Percentiles rank a stretch among this genome's conserved stretches.
These are phyloP conservation scores for Rhodotorula sp. DNA, from an alignment of 1,284 basidiomycete genomes.

Conservation along the genomic window DNA sequence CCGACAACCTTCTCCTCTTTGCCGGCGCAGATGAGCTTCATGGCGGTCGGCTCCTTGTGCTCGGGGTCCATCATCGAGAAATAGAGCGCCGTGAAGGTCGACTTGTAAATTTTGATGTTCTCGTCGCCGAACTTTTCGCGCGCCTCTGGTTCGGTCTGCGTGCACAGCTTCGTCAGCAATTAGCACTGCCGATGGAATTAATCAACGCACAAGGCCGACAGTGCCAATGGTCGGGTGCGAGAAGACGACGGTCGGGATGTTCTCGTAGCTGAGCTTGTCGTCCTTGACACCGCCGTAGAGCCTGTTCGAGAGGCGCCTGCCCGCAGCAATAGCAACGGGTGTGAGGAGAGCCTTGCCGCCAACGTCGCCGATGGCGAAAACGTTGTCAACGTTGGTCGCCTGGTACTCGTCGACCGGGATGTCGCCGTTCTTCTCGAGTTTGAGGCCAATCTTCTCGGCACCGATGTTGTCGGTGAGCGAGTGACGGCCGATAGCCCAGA, in stretches of 20 bases:
- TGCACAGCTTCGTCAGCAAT: slow-evolving; percentile 26
- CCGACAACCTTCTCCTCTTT: slow-evolving; percentile 92
- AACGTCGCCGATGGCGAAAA: slow-evolving; percentile 88
- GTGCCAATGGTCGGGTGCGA: slow-evolving; percentile 93
- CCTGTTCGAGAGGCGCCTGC: slow-evolving; percentile 80
- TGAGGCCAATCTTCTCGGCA: slow-evolving; percentile 72
- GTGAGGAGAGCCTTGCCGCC: slow-evolving; percentile 88
- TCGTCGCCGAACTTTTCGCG: slow-evolving; percentile 79
- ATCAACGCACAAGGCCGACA: slow-evolving; percentile 62
- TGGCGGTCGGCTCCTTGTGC: slow-evolving; percentile 88
- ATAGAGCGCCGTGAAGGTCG: slow-evolving; percentile 42
- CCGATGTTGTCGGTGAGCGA: slow-evolving; percentile 76
- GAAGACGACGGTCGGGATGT: slow-evolving; percentile 90
- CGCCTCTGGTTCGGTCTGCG: slow-evolving; percentile 77
- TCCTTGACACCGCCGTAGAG: slow-evolving; percentile 81
- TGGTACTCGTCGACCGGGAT: slow-evolving; percentile 90
- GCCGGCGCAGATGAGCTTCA: slow-evolving; percentile 85
- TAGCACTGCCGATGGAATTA: slow-evolving; percentile 40
- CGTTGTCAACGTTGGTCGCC: slow-evolving; percentile 66
- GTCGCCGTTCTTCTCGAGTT: slow-evolving; percentile 73
- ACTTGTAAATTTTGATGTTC: slow-evolving; percentile 82
- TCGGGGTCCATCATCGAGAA: slow-evolving; percentile 66
- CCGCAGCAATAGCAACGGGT: slow-evolving; percentile 98
- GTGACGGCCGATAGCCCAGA: slow-evolving; percentile 94
- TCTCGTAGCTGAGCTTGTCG: slow-evolving; percentile 69